phyloP scores from a whole-genome alignment of 1,284 basidiomycete genomes.

The Marasmius sp. region DNA sequence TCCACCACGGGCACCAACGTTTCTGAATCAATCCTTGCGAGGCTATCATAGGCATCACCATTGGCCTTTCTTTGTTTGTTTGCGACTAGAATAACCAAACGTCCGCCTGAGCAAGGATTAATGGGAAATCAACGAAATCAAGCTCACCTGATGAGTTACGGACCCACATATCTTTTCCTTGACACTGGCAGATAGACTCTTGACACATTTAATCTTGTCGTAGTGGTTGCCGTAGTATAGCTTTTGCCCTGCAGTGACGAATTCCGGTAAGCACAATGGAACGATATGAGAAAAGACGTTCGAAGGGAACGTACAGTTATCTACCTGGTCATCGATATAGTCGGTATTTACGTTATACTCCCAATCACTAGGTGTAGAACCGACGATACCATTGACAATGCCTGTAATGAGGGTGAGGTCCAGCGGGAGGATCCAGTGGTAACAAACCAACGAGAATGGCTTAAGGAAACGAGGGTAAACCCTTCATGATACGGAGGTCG shows the following conservation, averaged over 20 bases:
- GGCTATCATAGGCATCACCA: no score
- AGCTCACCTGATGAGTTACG: no score
- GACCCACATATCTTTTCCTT: no score
- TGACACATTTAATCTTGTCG: not conserved
- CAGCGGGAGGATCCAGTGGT: no score
- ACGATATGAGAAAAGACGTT: not conserved
- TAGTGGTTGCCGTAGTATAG: constrained; percentile 11
- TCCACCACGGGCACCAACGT: no score
- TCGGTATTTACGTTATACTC: constrained; percentile 18
- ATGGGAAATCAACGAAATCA: no score
- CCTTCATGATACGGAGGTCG: constrained; percentile 12
- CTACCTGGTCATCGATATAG: constrained; percentile 14
- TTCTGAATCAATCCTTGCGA: no score
- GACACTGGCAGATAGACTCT: not conserved
- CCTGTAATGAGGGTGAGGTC: no score
- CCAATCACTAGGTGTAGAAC: constrained; percentile 11
- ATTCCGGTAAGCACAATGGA: not conserved
- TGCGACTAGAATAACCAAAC: no score
- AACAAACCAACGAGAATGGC: not conserved
- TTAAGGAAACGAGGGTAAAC: not conserved
- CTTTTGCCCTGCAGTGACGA: constrained; percentile 6
- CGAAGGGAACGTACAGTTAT: constrained; percentile 12
- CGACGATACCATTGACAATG: no score
- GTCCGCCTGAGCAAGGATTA: no score
- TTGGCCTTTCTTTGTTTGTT: no score